Conservation (phyloP, 306 rosid species). For the Acacia acuminata region DNA sequence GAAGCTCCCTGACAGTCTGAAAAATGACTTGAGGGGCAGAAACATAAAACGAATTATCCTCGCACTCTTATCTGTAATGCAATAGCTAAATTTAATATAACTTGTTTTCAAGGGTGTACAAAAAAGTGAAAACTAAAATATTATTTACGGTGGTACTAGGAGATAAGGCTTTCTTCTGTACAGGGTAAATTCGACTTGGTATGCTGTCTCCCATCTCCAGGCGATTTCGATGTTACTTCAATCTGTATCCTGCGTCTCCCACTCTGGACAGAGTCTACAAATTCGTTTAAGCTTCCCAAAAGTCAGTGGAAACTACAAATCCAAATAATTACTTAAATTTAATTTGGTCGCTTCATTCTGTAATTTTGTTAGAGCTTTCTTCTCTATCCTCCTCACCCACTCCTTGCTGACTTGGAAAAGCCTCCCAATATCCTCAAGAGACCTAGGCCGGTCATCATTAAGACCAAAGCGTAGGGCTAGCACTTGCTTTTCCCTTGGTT, state of each 20-base stretch:
- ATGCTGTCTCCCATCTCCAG: background rate
- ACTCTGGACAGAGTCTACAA: constrained; percentile 29
- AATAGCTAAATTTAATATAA: background rate
- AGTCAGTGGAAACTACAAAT: constrained; percentile 34
- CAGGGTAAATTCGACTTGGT: background rate
- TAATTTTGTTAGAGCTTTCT: constrained; percentile 66
- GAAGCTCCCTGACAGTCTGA: background rate
- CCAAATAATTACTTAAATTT: constrained; percentile 60
- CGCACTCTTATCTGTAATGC: background rate
- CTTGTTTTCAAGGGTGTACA: background rate
- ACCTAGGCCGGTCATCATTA: constrained; percentile 55
- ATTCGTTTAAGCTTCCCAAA: constrained; percentile 34
- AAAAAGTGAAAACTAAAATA: background rate
- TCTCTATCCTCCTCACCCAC: constrained; percentile 79
- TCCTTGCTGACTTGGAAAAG: constrained; percentile 55
- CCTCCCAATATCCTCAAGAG: constrained; percentile 77
- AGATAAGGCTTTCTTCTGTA: constrained; percentile 5
- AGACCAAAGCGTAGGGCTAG: constrained; percentile 76
- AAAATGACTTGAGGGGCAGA: background rate
- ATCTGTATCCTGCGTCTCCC: constrained; percentile 1
- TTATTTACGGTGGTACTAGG: constrained; percentile 1
- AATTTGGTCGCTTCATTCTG: constrained; percentile 42
- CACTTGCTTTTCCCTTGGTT: constrained; percentile 72
- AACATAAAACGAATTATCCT: background rate
- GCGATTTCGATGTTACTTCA: background rate